phyloP scores from a whole-genome alignment of 768 basidiomycete species.

The Hericium rajendrae region DNA sequence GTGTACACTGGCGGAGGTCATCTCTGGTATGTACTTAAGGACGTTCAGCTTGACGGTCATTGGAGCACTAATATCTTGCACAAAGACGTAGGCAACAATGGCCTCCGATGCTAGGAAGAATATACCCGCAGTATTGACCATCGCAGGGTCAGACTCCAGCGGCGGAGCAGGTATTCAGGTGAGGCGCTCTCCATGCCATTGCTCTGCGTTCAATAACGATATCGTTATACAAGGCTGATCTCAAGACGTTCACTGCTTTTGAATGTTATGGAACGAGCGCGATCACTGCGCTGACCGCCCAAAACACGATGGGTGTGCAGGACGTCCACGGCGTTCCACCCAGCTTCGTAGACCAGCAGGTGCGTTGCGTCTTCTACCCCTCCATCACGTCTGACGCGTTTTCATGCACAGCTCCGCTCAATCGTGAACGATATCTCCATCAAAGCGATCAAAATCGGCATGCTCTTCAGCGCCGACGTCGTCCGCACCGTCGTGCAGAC shows the following conservation, averaged over 20 bases:
- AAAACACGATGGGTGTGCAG: slow-evolving; percentile 82
- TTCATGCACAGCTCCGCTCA: slow-evolving; percentile 43
- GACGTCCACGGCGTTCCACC: slow-evolving; percentile 60
- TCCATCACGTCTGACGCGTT: background rate
- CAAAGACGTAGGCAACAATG: background rate
- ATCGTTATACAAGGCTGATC: slow-evolving; percentile 51
- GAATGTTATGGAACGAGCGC: slow-evolving; percentile 75
- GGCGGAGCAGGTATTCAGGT: slow-evolving; percentile 91
- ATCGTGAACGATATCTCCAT: slow-evolving; percentile 67
- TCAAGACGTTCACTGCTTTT: slow-evolving; percentile 75
- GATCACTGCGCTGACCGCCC: slow-evolving; percentile 80
- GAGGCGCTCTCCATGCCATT: slow-evolving; percentile 4
- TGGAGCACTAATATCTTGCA: no score
- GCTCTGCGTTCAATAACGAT: background rate
- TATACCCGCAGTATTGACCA: slow-evolving; percentile 44
- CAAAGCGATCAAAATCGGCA: slow-evolving; percentile 78
- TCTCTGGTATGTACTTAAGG: no score
- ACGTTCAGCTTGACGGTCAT: no score
- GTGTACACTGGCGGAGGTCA: no score
- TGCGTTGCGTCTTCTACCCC: slow-evolving; percentile 19
- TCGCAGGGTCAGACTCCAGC: slow-evolving; percentile 74
- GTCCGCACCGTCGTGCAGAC: slow-evolving; percentile 41
- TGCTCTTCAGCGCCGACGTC: slow-evolving; percentile 61
- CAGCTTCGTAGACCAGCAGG: slow-evolving; percentile 69
- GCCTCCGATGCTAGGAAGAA: background rate